phyloP scores from a whole-genome alignment of 2,329 filamentous ascomycete genomes.

The Claviceps maximensis region DNA sequence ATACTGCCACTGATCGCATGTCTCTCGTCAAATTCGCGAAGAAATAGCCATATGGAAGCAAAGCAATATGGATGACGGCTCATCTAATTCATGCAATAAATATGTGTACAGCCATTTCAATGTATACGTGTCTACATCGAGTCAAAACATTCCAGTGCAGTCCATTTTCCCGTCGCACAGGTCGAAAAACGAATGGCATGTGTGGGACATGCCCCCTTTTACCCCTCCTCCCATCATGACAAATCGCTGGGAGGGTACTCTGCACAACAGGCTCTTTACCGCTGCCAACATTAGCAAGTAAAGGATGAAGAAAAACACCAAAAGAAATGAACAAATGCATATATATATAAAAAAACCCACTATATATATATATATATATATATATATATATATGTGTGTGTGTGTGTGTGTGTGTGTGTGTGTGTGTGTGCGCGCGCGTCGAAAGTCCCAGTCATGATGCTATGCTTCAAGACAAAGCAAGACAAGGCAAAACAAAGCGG shows the following conservation, averaged over 20 bases:
- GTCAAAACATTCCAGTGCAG: not conserved
- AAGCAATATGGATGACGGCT: no score
- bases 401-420: no score
- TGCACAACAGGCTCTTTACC: not conserved
- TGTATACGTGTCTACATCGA: not conserved
- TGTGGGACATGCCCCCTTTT: not conserved
- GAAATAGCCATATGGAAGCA: not conserved
- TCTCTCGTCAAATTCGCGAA: not conserved
- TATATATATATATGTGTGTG: no score
- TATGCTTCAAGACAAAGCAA: not conserved
- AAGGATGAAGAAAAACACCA: not conserved
- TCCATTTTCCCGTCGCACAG: not conserved
- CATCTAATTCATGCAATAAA: no score
- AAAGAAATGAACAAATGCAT: not conserved
- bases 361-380: no score
- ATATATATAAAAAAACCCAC: no score
- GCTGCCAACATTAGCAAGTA: not conserved
- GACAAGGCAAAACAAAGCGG: not conserved
- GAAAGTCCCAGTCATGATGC: no score
- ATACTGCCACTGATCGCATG: no score
- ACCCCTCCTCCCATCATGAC: not conserved
- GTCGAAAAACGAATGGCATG: not conserved
- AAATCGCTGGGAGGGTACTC: not conserved
- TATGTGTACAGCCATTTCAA: not conserved
- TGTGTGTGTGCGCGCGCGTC: no score